Evolutionary conservation across 164 flowering plant species (phyloP), one percentile per base, ranked within the genome.

Genomic region (Nymphaea thermarum): DNA sequence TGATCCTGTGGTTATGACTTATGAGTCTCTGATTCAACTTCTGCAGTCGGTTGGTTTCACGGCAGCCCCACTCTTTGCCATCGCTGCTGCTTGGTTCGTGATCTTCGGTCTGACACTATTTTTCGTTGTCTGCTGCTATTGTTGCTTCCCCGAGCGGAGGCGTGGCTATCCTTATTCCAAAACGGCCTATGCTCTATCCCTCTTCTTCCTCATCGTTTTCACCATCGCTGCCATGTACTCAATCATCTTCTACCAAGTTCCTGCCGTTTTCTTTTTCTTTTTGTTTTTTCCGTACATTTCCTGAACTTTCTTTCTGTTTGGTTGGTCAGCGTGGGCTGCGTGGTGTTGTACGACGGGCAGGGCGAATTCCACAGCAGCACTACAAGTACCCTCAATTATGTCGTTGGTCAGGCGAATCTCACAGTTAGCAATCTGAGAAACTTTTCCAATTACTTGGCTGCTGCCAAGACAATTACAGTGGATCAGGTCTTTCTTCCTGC

Each of bases 31-130:
- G 6, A n/a, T 6, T 61, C 63, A 2, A 11, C 42, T 6, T 11
- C 63, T 82, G 79, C 90, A 94, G 98, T 95, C 98, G 68, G 97
- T 89, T 42, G 86, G 76, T 68, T 83, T 80, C 60, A 84, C 94
- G 16, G 97, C 96, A 4, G 88, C 66, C 53, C 97, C 96, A 1
- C 73, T 90, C 60, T 89, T 92, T 42, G 66, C 77, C 64, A 70
- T 90, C 60, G 93, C 88, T 16, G 72, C 43, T 6, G 41, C 75
- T 36, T 95, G 99, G 99, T 85, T 92, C 66, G 68, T 78, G 41
- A 3, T 81, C 14, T 92, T 92, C 69, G 99, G 93, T 42, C 57
- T 90, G 8, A 72, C 76, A 69, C 73, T 90, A 69, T 68, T 64
- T 17, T 3, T 78, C 68, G 77, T 80, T 60, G 84, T 90, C 63